These are phyloP conservation scores for Bipolaris zeicola DNA, from an alignment of 2,329 filamentous ascomycete species.

Conservation along the genomic window DNA sequence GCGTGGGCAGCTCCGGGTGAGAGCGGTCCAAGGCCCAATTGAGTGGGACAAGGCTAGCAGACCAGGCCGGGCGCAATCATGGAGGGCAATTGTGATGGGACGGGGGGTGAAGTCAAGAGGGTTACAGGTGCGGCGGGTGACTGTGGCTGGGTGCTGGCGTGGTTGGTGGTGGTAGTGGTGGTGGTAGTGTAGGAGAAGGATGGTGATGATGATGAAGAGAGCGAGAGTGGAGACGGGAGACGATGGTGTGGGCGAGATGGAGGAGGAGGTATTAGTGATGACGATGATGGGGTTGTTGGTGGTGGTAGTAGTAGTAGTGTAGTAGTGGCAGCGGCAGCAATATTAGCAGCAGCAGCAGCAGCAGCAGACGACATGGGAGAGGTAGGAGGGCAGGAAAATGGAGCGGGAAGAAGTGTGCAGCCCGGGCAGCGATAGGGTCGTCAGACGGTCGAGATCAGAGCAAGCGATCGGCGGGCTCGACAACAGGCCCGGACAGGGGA, in stretches of 20 bases:
- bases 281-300: not conserved
- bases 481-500: slow-evolving; percentile 8
- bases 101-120: not conserved
- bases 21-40: slow-evolving; percentile 19
- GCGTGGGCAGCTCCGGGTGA: slow-evolving; percentile 12
- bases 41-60: slow-evolving; percentile 23
- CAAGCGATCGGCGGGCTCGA: slow-evolving; percentile 14
- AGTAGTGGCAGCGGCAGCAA: not conserved
- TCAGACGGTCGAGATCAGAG: slow-evolving; percentile 11
- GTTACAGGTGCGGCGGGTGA: not conserved
- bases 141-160: not conserved
- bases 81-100: slow-evolving; percentile 21
- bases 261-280: not conserved
- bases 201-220: slow-evolving; percentile 7
- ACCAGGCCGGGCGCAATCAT: slow-evolving; percentile 28
- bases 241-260: not conserved
- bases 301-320: not conserved
- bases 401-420: slow-evolving; percentile 4
- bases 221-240: not conserved
- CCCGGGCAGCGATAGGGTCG: slow-evolving; percentile 5
- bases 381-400: slow-evolving; percentile 14
- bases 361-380: slow-evolving; percentile 13
- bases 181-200: not conserved
- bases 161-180: not conserved
- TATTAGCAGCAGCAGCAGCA: slow-evolving; percentile 5